phyloP scores from a whole-genome alignment of 1,284 basidiomycete species.

The Rhodotorula sp. region DNA sequence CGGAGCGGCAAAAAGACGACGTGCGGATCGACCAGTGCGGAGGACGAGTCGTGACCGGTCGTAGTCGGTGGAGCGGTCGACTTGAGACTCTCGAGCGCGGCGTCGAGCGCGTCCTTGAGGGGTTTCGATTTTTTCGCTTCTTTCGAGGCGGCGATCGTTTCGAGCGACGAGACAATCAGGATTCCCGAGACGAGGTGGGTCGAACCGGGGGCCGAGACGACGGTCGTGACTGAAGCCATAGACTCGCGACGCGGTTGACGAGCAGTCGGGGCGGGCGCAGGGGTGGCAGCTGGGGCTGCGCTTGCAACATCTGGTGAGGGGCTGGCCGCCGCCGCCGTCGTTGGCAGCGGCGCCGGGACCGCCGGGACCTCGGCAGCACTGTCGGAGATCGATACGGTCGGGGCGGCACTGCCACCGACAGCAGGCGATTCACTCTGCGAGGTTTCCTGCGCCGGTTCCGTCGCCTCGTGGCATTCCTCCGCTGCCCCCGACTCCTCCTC shows the following conservation, averaged over 20 bases:
- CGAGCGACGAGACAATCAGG: constrained; percentile 74
- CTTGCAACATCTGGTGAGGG: background rate
- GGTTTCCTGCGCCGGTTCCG: too few relatives aligned
- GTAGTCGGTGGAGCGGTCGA: constrained; percentile 56
- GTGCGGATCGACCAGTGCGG: constrained; percentile 53
- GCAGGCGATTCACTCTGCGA: too few relatives aligned
- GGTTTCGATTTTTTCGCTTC: constrained; percentile 80
- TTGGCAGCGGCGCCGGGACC: too few relatives aligned
- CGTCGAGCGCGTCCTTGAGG: constrained; percentile 76
- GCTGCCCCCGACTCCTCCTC: too few relatives aligned
- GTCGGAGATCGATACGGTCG: too few relatives aligned
- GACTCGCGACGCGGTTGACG: constrained; percentile 30
- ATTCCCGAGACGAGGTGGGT: constrained; percentile 50
- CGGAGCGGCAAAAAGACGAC: constrained; percentile 90
- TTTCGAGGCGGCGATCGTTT: constrained; percentile 79
- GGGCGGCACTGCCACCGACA: too few relatives aligned
- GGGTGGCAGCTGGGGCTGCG: constrained; percentile 5
- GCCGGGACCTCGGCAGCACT: background rate
- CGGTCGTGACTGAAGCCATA: constrained; percentile 35
- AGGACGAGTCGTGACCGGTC: constrained; percentile 10
- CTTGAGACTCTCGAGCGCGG: constrained; percentile 78
- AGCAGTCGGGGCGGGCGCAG: background rate
- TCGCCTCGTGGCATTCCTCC: too few relatives aligned
- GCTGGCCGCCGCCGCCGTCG: background rate
- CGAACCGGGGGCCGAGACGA: constrained; percentile 33